These are phyloP conservation scores for Pseudogymnoascus sp. DNA, from an alignment of 2,329 filamentous ascomycete species.

Conservation along the genomic window DNA sequence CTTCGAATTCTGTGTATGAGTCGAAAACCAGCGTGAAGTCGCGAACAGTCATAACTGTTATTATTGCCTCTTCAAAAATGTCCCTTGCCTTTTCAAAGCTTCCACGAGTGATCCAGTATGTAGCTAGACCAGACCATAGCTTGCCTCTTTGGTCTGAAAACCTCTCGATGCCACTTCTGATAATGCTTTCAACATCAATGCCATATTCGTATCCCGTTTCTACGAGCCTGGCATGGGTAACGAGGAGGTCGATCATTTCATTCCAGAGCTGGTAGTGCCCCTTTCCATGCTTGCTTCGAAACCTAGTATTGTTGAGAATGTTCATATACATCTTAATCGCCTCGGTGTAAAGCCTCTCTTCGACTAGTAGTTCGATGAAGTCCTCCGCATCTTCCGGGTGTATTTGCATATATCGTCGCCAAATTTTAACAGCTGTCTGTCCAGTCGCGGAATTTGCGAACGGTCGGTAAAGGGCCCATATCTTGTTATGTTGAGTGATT, in stretches of 20 bases:
- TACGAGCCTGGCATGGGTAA: slow-evolving; percentile 81
- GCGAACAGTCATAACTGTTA: slow-evolving; percentile 95
- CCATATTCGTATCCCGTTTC: slow-evolving; percentile 73
- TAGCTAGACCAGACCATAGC: slow-evolving; percentile 88
- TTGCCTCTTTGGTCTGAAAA: slow-evolving; percentile 94
- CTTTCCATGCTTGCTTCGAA: slow-evolving; percentile 88
- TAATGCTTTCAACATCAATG: slow-evolving; percentile 85
- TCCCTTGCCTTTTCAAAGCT: slow-evolving; percentile 91
- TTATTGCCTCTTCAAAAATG: slow-evolving; percentile 91
- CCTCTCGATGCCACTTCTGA: slow-evolving; percentile 81
- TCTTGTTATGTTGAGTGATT: slow-evolving; percentile 88
- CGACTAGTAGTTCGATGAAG: slow-evolving; percentile 81
- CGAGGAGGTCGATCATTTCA: slow-evolving; percentile 92
- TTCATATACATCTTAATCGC: slow-evolving; percentile 87
- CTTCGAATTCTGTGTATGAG: slow-evolving; percentile 93
- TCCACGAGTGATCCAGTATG: slow-evolving; percentile 91
- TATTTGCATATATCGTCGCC: slow-evolving; percentile 93
- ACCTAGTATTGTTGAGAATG: slow-evolving; percentile 82
- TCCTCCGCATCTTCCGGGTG: slow-evolving; percentile 94
- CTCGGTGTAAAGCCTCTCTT: slow-evolving; percentile 80
- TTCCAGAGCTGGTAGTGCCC: slow-evolving; percentile 96
- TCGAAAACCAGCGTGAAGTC: slow-evolving; percentile 97
- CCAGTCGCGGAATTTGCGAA: slow-evolving; percentile 90
- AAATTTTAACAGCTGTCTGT: slow-evolving; percentile 84
- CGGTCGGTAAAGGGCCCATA: slow-evolving; percentile 85